These are phyloP conservation scores for Zoysia matrella DNA, from an alignment of 202 grass and related monocot species.

Conservation along the genomic window DNA sequence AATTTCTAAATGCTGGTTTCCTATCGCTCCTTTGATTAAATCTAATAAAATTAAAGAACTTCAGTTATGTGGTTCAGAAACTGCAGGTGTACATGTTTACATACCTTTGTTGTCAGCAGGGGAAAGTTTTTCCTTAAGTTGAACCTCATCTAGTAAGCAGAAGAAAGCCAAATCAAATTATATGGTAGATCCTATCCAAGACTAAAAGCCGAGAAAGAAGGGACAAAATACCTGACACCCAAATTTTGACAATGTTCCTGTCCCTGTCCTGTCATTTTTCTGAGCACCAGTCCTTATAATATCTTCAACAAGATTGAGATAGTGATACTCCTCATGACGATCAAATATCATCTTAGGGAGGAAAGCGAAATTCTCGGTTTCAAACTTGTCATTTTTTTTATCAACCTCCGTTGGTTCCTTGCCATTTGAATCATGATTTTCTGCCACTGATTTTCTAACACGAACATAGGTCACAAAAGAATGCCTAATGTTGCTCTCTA, in stretches of 20 bases:
- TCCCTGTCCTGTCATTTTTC: conserved; percentile 89
- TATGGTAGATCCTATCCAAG: background rate
- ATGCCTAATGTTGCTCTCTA: conserved; percentile 77
- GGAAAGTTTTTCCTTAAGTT: conserved; percentile 91
- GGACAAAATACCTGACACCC: conserved; percentile 76
- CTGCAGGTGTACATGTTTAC: background rate
- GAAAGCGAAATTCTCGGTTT: conserved; percentile 75
- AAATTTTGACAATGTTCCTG: conserved; percentile 92
- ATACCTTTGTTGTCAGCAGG: conserved; percentile 92
- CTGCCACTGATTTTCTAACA: conserved; percentile 50
- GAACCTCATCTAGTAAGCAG: conserved; percentile 72
- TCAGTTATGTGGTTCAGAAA: background rate
- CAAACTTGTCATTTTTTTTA: conserved; percentile 57
- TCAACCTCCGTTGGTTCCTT: conserved; percentile 43
- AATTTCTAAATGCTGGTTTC: background rate
- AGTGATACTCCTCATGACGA: conserved; percentile 78
- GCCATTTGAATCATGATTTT: conserved; percentile 44
- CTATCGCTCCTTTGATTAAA: background rate
- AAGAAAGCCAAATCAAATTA: conserved; percentile 25
- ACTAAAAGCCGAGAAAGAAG: background rate
- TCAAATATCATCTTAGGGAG: conserved; percentile 76
- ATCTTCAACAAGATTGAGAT: conserved; percentile 84
- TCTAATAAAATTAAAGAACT: background rate
- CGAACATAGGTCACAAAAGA: conserved; percentile 80
- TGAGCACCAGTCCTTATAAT: conserved; percentile 69